Evolutionary conservation across 768 basidiomycete species (phyloP), one percentile per base, ranked within the genome.

Genomic region (Tricholoma sp.): DNA sequence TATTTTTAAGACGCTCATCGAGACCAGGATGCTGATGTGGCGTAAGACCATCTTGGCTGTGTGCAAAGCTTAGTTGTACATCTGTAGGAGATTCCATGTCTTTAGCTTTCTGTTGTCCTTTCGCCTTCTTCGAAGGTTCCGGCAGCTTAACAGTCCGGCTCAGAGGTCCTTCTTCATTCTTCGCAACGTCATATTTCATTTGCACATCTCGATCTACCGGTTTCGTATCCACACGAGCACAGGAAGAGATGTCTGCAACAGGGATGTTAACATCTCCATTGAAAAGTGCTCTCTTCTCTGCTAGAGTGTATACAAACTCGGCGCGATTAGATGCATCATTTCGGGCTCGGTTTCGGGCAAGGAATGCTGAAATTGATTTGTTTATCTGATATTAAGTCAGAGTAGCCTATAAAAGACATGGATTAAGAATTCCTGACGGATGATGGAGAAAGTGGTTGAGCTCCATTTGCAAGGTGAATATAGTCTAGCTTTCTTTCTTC

Each of bases 101-200:
- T 7, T 33, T 53, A 17, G 49, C 57, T 36, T 48, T 57, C 33
- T 57, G 37, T 45, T 62, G 61, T 41, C 53, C 57, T 47, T 65
- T 66, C 39, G 17, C 61, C 28, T 53, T 64, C 54, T 51, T 56
- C 45, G 41, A 13, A 37, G 42, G 33, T 47, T 52, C 41, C 31
- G 52, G 36, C 3, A 63, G 68, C 61, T 78, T 77, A 59, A 83
- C 63, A 0, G 85, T 90, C 61, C 82, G 76, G 31, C 80, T 77
- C 42, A 93, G 72, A 1, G 89, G 89, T 0, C 90, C 90, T 36
- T 88, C 88, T 53, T 84, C 85, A 59, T 92, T 91, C 70, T 84
- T 89, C n/a, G 86, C 86, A 59, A 93, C 88, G 66, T 93, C 91
- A 60, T 91, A 92, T 66, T 88, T 89, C 77, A 92, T 90, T 64